Evolutionary conservation across 2,329 filamentous ascomycete species (phyloP), one percentile per base, ranked within the genome.

Genomic region (Colletotrichum sp.): DNA sequence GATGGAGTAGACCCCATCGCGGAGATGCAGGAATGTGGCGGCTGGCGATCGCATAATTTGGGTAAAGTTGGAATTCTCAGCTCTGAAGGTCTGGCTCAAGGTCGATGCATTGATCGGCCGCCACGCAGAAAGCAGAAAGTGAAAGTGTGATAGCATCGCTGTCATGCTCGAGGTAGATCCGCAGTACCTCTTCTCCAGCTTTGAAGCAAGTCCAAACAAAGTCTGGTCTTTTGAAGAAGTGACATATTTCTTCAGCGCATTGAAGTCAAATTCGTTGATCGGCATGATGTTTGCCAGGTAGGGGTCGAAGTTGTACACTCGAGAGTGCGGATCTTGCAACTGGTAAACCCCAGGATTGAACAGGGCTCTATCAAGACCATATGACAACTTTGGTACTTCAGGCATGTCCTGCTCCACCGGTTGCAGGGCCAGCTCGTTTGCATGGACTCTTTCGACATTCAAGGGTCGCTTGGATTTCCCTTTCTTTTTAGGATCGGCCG

Each of bases 121-220:
- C 94, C 95, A 99, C 8, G 90, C 87, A 1, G 96, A 99, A 12
- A 99, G 88, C 5, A 99, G 90, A 81, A 93, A 99, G 83, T 99
- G 97, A 81, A 99, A 98, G 80, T 99, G 98, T 3, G 94, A 91
- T 60, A 99, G 88, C 67, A 94, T 92, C 4, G 93, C 89, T 2
- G 96, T 98, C 96, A 98, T 98, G 85, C 96, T 99, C 3, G 97
- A 99, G 1, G 97, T 99, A 15, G 97, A 99, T 12, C 97, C 97
- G 13, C 96, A 93, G 82, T 98, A 99, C 82, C 94, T 98, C 83
- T 93, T 95, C 15, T 88, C 86, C 76, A 94, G 85, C 70, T 92
- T 84, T 66, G 88, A 87, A 3, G 95, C 94, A 57, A 97, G 90
- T 2, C 88, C 83, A n/a, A 93, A 90, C 15, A 99, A 88, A 6